A percentile compares a stretch with the other conserved stretches of the same genome.
These are phyloP conservation scores for Fraxinus quadrangulata DNA, from an alignment of 257 asterid genomes.

Conservation along the genomic window DNA sequence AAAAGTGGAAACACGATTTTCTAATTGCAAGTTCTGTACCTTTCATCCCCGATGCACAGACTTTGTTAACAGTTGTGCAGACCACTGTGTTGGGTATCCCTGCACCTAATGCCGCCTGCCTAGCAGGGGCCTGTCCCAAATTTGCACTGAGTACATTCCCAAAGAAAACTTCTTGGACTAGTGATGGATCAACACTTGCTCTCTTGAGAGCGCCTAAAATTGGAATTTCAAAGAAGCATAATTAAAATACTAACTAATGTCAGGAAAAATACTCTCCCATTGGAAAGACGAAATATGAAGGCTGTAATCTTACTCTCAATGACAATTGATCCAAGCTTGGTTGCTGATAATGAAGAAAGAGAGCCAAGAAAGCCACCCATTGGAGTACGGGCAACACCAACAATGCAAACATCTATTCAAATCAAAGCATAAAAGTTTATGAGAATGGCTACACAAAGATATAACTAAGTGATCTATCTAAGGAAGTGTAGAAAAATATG, in stretches of 20 bases:
- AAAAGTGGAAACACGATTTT: neutral
- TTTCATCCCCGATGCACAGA: slow-evolving; percentile 99
- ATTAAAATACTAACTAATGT: neutral
- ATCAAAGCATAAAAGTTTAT: slow-evolving; percentile 15
- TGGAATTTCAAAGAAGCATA: slow-evolving; percentile 12
- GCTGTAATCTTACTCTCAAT: slow-evolving; percentile 65
- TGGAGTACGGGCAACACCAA: slow-evolving; percentile 96
- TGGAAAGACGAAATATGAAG: slow-evolving; percentile 11
- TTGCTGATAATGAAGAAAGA: slow-evolving; percentile 88
- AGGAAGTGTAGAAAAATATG: neutral
- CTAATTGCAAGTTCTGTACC: slow-evolving; percentile 43
- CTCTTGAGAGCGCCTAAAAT: slow-evolving; percentile 87
- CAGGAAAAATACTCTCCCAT: neutral
- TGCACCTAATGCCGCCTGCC: slow-evolving; percentile 97
- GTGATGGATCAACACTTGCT: slow-evolving; percentile 83
- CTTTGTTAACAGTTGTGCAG: slow-evolving; percentile 94
- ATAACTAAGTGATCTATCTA: neutral
- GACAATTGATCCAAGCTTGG: slow-evolving; percentile 93
- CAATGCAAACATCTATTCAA: slow-evolving; percentile 89
- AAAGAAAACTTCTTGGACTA: slow-evolving; percentile 88
- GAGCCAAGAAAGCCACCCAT: slow-evolving; percentile 95
- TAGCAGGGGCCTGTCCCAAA: slow-evolving; percentile 98
- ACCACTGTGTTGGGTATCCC: slow-evolving; percentile 84
- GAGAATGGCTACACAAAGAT: neutral
- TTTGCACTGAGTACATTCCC: slow-evolving; percentile 98